Evolutionary conservation across 1,284 basidiomycete genomes (phyloP).

Genomic region (Cutaneotrichosporon dermatis): DNA sequence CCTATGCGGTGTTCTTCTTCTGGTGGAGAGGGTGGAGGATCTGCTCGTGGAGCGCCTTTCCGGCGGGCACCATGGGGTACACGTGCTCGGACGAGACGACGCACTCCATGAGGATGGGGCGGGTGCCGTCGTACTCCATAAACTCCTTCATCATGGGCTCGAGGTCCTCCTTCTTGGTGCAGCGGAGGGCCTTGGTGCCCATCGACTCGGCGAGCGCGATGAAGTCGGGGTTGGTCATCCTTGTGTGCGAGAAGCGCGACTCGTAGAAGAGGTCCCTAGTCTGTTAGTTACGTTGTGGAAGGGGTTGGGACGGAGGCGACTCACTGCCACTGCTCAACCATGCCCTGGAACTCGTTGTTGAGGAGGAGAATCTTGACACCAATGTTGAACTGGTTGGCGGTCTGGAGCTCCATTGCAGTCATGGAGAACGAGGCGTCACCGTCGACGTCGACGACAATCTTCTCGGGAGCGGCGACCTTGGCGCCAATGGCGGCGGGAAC

Average conservation of each 20-base stretch:
- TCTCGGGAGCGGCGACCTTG: conserved; percentile 90
- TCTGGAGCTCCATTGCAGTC: conserved; percentile 98
- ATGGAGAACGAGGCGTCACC: conserved; percentile 98
- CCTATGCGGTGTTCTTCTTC: neutral
- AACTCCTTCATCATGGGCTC: conserved; percentile 98
- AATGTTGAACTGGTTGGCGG: conserved; percentile 83
- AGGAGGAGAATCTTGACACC: conserved; percentile 65
- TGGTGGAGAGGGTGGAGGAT: conserved; percentile 47
- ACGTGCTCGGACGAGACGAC: conserved; percentile 84
- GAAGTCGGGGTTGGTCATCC: conserved; percentile 93
- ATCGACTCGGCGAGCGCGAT: conserved; percentile 80
- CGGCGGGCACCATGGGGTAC: conserved; percentile 79
- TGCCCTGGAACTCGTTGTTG: conserved; percentile 96
- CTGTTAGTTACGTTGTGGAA: conserved; percentile 38
- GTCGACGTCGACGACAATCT: conserved; percentile 92
- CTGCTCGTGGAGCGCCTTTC: conserved; percentile 87
- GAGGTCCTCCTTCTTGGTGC: conserved; percentile 66
- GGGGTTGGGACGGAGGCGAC: conserved; percentile 65
- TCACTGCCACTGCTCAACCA: conserved; percentile 99
- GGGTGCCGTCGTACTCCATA: conserved; percentile 75
- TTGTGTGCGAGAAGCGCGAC: conserved; percentile 85
- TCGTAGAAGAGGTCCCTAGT: conserved; percentile 66
- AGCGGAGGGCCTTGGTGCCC: conserved; percentile 85
- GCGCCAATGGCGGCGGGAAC: conserved; percentile 91
- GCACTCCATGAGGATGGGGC: conserved; percentile 88